Conservation (phyloP, 1,284 basidiomycete species). For the Sporisorium sorghi region DNA sequence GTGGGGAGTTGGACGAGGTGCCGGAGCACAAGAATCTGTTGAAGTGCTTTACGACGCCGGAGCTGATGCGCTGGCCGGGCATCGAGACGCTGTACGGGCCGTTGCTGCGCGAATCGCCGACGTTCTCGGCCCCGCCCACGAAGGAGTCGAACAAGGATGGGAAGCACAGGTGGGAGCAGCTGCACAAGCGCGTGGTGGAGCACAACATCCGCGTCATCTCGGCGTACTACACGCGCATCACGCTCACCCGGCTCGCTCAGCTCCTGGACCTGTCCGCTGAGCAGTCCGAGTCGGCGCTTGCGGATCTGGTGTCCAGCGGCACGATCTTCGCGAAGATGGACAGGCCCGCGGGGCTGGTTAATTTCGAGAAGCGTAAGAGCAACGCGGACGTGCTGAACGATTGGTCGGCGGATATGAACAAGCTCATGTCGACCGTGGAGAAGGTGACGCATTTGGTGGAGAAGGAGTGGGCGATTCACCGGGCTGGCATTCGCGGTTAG, state of each 20-base stretch:
- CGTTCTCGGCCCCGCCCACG: slow-evolving; percentile 74
- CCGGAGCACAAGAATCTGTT: slow-evolving; percentile 90
- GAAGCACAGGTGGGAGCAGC: slow-evolving; percentile 89
- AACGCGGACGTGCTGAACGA: slow-evolving; percentile 80
- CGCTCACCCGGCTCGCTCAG: slow-evolving; percentile 81
- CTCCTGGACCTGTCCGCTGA: slow-evolving; percentile 86
- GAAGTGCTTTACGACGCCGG: slow-evolving; percentile 94
- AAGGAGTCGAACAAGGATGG: slow-evolving; percentile 67
- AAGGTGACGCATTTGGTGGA: slow-evolving; percentile 66
- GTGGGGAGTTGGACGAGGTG: slow-evolving; percentile 78
- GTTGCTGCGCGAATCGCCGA: slow-evolving; percentile 81
- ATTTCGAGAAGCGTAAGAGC: slow-evolving; percentile 73
- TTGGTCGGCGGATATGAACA: slow-evolving; percentile 95
- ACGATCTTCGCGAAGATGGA: slow-evolving; percentile 90
- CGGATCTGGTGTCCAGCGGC: slow-evolving; percentile 80
- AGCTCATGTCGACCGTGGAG: slow-evolving; percentile 73
- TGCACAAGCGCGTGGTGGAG: slow-evolving; percentile 95
- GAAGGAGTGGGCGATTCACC: slow-evolving; percentile 67
- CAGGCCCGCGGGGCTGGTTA: slow-evolving; percentile 87
- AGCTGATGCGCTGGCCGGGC: slow-evolving; percentile 98
- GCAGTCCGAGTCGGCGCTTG: slow-evolving; percentile 87
- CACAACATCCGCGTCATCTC: slow-evolving; percentile 97
- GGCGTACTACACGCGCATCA: slow-evolving; percentile 94
- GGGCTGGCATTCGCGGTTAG: slow-evolving; percentile 56
- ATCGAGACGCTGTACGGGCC: slow-evolving; percentile 90